Evolutionary conservation across 1,284 basidiomycete species (phyloP), one percentile per base, ranked within the genome.

Genomic region (Xanthoconium separans): DNA sequence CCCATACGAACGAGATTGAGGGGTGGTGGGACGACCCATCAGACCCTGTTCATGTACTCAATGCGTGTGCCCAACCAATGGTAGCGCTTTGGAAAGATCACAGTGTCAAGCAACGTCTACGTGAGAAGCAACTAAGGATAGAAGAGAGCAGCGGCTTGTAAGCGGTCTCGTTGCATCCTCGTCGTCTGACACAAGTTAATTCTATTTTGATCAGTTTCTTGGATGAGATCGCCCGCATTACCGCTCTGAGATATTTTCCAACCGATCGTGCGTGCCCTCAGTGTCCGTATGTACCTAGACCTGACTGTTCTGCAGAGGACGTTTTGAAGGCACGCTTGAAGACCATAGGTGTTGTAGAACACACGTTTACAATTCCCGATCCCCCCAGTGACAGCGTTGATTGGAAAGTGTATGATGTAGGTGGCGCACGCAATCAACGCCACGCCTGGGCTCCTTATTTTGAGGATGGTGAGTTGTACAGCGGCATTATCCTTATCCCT

Each of bases 361-460:
- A 91, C 65, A 78, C 81, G 0, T 90, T 91, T 70, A 74, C 77
- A n/a, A 77, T 91, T 12, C 75, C 79, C 18, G 75, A 76, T 33
- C 77, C 78, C n/a, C 76, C 75, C 49, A 82, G 81, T 60, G 75
- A 76, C 58, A 84, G 80, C 6, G 75, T 82, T 4, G 80, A 85
- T 61, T 91, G 89, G 89, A 82, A 81, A 58, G 84, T 91, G 42
- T 91, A 89, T 68, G 88, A 91, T 64, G 89, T 91, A n/a, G 89
- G 88, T 54, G 88, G 87, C 33, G 77, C 87, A 36, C 77, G 84
- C 54, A 84, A 84, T 61, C 86, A 91, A 66, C 80, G 88, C 44
- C 84, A 87, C 57, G 87, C 88, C 3, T 92, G 89, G 89, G 87
- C 85, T 22, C 88, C 89, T 7, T 91, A 89, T 69, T 91, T 91